Evolutionary conservation across 192 early-diverging fungal species (phyloP).

Genomic region (Umbelopsis sp.): DNA sequence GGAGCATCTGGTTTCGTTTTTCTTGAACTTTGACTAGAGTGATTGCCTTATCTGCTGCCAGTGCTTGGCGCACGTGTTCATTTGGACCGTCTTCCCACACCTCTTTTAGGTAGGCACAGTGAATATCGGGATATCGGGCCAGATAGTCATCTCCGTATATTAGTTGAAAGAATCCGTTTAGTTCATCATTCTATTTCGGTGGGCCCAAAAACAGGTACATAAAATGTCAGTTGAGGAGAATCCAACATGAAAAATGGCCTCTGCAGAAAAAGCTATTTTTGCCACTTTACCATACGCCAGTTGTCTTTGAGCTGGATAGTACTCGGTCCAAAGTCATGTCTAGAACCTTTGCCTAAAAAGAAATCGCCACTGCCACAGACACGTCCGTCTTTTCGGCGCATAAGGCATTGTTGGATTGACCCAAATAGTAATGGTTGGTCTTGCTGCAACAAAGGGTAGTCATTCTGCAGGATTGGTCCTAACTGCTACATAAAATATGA

Average conservation of each 20-base stretch:
- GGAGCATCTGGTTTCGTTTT: conserved; percentile 17
- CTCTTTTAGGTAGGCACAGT: conserved; percentile 32
- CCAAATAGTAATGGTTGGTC: conserved; percentile 44
- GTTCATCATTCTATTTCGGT: conserved; percentile 43
- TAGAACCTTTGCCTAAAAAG: conserved; percentile 28
- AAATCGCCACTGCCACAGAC: conserved; percentile 25
- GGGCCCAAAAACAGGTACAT: neutral
- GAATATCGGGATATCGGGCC: conserved; percentile 24
- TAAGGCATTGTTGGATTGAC: conserved; percentile 53
- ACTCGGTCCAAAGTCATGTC: conserved; percentile 47
- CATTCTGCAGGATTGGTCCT: conserved; percentile 48
- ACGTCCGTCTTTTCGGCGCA: conserved; percentile 34
- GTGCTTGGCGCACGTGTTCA: conserved; percentile 29
- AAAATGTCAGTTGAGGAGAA: neutral
- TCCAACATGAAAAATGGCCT: too few species aligned
- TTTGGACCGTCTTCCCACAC: conserved; percentile 13
- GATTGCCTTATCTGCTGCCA: conserved; percentile 39
- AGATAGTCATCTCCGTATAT: conserved; percentile 47
- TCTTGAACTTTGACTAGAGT: conserved; percentile 40
- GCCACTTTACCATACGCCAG: conserved; percentile 48
- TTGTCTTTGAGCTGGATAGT: conserved; percentile 55
- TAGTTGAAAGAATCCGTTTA: conserved; percentile 50
- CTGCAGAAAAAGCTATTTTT: neutral
- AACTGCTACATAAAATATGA: conserved; percentile 35
- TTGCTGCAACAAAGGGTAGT: conserved; percentile 34